Base-by-base conservation (phyloP, 2,329 filamentous ascomycete species). In the Pseudogymnoascus pannorum region DNA sequence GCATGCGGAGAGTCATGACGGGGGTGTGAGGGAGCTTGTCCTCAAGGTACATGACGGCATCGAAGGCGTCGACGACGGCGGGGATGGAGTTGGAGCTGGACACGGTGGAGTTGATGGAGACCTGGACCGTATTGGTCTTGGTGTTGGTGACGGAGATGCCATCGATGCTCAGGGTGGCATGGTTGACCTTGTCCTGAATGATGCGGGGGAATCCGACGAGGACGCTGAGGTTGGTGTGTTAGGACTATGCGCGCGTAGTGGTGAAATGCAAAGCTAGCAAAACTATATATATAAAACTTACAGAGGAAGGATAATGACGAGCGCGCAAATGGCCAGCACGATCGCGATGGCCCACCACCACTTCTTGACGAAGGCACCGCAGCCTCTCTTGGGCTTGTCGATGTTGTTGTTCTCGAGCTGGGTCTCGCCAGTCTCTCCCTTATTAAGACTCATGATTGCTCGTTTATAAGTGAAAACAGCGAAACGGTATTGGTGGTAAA, bases 181-280 rank as follows among this genome's bases (percentile, higher is more conserved):
- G 71, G 66, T 83, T 77, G 67, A 86, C 77, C 60, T 79, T 77
- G 38, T 71, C 62, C 66, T 85, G 83, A 35, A 82, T 82, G 61
- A 82, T 82, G 29, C 79, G 77, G 20, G 83, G 83, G 67, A 85
- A 82, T 2, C 71, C 83, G 60, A 86, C 83, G 67, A 79, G 86
- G 58, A 85, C 75, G 40, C 81, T 82, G 66, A n/a, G n/a, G 26
- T 4, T 26, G n/a, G 4, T 29, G 42, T 26, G 31, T 57, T 57
- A 57, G 51, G 6, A 4, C 2, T 3, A 33, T 33, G 51, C 42
- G 20, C 24, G n/a, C n/a, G n/a, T n/a, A n/a, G n/a, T n/a, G n/a
- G n/a, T n/a, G n/a, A n/a, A n/a, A n/a, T n/a, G n/a, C n/a, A n/a
- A n/a, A n/a, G n/a, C n/a, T n/a, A n/a, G n/a, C n/a, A n/a, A n/a